A percentile compares a stretch with the other conserved stretches of the same genome.
Conservation (phyloP, 257 asterid genomes). For the Nicotiana otophora region DNA sequence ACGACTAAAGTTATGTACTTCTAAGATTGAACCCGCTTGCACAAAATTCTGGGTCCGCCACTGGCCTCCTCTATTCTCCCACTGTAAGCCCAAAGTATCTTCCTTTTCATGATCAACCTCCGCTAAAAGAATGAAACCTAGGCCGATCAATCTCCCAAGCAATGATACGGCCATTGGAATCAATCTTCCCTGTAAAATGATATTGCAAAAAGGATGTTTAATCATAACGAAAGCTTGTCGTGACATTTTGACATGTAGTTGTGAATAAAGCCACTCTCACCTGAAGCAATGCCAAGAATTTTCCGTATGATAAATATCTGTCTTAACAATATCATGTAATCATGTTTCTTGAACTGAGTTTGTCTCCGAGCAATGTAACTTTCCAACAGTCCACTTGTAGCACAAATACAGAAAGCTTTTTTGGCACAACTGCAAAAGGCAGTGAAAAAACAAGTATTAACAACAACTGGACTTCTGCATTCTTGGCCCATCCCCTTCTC, state of each 20-base stretch:
- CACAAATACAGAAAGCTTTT: constrained; percentile 62
- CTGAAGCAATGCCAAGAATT: neutral
- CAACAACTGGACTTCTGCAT: neutral
- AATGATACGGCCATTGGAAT: neutral
- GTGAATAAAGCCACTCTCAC: neutral
- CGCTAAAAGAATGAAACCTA: neutral
- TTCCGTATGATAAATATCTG: neutral
- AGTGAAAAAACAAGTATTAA: neutral
- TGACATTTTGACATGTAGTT: neutral
- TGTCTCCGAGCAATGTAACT: constrained; percentile 70
- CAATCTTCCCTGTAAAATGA: neutral
- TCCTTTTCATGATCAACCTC: neutral
- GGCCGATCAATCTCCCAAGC: neutral
- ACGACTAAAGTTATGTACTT: too few relatives aligned
- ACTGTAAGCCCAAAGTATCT: neutral
- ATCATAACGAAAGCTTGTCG: neutral
- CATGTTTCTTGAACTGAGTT: constrained; percentile 51
- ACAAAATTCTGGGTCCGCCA: too few relatives aligned
- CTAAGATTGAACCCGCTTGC: too few relatives aligned
- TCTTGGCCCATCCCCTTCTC: neutral
- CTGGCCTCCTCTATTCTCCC: neutral
- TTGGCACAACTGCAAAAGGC: constrained; percentile 48
- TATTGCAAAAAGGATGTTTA: neutral
- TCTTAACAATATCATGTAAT: constrained; percentile 28
- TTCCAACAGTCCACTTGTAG: constrained; percentile 88